phyloP scores from a whole-genome alignment of 2,329 filamentous ascomycete species.

The Metarhizium guizhouense region DNA sequence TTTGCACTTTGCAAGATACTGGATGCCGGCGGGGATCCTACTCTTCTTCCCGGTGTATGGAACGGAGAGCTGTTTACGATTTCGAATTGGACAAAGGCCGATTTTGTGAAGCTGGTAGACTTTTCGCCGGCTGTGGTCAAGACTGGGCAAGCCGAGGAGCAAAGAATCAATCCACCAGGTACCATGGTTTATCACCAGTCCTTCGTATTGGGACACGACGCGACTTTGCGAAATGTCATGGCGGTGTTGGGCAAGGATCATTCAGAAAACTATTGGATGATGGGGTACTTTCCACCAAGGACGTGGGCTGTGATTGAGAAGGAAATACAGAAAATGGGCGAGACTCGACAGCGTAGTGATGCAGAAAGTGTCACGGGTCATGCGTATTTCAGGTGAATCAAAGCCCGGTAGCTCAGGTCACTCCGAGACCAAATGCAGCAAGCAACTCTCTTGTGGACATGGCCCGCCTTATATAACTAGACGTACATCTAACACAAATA shows the following conservation, averaged over 20 bases:
- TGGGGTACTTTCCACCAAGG: constrained; percentile 11
- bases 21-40: constrained; percentile 10
- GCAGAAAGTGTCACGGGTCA: too few relatives aligned
- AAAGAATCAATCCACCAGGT: constrained; percentile 11
- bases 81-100: constrained; percentile 29
- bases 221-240: constrained; percentile 8
- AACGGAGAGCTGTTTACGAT: constrained; percentile 23
- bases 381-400: too few relatives aligned
- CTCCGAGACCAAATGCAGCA: too few relatives aligned
- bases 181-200: constrained; percentile 12
- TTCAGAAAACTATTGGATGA: constrained; percentile 19
- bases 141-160: not conserved
- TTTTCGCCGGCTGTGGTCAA: constrained; percentile 23
- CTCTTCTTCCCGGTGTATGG: constrained; percentile 21
- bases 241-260: constrained; percentile 19
- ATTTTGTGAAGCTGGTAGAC: constrained; percentile 25
- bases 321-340: constrained; percentile 4
- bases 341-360: not conserved
- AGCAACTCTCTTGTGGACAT: too few relatives aligned
- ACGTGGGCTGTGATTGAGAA: constrained; percentile 20
- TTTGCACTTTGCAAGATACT: constrained; percentile 13
- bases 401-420: too few relatives aligned
- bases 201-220: constrained; percentile 3
- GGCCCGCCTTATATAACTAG: too few relatives aligned
- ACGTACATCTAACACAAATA: too few relatives aligned